Percentiles rank a stretch among this genome's conserved stretches.
These are phyloP conservation scores for Fraxinus cuspidata DNA, from an alignment of 257 asterid species.

Conservation along the genomic window DNA sequence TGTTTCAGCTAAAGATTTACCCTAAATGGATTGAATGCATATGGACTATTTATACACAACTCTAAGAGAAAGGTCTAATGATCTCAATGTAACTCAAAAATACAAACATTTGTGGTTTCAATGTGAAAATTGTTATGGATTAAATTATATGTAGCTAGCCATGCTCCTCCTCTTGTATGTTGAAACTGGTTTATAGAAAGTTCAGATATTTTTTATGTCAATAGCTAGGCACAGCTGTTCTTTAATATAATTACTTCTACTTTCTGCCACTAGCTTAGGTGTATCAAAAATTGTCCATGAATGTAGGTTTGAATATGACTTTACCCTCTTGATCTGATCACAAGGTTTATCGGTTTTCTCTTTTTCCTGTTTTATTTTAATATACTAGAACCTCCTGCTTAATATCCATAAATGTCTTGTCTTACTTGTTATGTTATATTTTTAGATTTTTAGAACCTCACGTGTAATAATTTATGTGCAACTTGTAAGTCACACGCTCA, in stretches of 20 bases:
- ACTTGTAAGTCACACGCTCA: constrained; percentile 23
- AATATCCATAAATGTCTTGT: constrained; percentile 7
- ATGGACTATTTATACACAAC: neutral
- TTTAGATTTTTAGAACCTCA: constrained; percentile 15
- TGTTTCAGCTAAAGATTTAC: constrained; percentile 2
- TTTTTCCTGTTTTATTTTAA: neutral
- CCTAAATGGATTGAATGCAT: constrained; percentile 16
- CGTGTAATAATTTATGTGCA: constrained; percentile 5
- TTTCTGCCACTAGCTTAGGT: neutral
- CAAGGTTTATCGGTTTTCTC: constrained; percentile 4
- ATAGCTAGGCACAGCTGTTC: neutral
- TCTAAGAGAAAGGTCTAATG: too few relatives aligned
- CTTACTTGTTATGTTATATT: constrained; percentile 4
- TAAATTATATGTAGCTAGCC: neutral
- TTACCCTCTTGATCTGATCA: constrained; percentile 22
- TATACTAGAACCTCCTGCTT: constrained; percentile 6
- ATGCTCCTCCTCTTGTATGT: constrained; percentile 12
- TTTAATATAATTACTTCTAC: neutral
- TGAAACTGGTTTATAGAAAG: constrained; percentile 3
- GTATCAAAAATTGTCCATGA: constrained; percentile 8
- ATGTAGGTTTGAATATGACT: constrained; percentile 10
- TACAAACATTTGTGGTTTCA: too few relatives aligned
- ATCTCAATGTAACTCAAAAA: too few relatives aligned
- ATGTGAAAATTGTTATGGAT: too few relatives aligned
- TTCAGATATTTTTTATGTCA: neutral